Conservation (phyloP, 2,329 filamentous ascomycete species). For the Drechslerella stenobrocha region DNA sequence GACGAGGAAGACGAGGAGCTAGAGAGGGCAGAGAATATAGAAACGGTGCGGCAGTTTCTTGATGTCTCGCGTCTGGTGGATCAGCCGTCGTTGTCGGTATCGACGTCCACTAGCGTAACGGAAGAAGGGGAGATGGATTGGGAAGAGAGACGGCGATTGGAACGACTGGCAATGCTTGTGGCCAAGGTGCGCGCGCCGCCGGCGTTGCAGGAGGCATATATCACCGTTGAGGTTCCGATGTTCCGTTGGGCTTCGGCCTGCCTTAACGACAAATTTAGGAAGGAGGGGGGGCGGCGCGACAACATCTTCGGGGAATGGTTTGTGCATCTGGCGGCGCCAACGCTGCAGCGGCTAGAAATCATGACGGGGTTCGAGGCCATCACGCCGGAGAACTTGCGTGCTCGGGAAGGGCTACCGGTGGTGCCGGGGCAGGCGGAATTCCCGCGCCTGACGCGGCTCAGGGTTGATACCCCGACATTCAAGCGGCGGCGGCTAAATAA, state of each 20-base stretch:
- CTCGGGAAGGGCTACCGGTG: background rate
- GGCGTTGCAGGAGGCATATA: background rate
- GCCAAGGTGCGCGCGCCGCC: background rate
- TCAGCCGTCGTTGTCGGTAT: background rate
- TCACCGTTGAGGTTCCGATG: background rate
- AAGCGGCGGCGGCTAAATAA: background rate
- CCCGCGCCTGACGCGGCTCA: conserved; percentile 1
- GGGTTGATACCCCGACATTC: background rate
- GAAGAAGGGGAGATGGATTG: background rate
- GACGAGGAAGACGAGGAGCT: too few relatives aligned
- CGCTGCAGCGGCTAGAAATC: conserved; percentile 1
- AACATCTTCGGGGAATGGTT: background rate
- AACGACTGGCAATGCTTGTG: background rate
- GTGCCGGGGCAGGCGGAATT: background rate
- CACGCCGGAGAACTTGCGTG: background rate
- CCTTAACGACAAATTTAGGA: too few relatives aligned
- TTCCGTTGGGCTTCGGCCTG: background rate
- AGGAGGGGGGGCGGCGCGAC: too few relatives aligned
- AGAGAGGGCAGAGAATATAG: too few relatives aligned
- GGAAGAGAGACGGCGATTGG: background rate
- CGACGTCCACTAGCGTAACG: background rate
- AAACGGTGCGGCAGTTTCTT: too few relatives aligned
- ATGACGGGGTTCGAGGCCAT: background rate
- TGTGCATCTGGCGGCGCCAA: background rate
- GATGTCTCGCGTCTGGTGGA: too few relatives aligned